Evolutionary conservation across 1,284 basidiomycete species (phyloP).

Genomic region (Sanghuangporus sanghuang): DNA sequence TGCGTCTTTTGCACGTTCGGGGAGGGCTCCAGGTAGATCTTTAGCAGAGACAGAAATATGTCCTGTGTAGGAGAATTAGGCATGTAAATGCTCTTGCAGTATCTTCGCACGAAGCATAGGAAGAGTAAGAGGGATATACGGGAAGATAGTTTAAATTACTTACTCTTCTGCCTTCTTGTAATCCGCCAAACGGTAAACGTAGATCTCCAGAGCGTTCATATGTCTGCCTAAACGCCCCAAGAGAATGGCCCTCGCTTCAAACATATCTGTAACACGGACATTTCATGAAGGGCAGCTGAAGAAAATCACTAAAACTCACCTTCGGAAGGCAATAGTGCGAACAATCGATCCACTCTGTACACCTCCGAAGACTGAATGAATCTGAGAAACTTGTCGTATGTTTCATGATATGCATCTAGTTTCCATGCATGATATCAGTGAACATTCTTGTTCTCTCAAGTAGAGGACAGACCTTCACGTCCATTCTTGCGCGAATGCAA

Average conservation of each 20-base stretch:
- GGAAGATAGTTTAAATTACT: slow-evolving; percentile 4
- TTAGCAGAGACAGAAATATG: slow-evolving; percentile 83
- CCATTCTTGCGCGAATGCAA: slow-evolving; percentile 46
- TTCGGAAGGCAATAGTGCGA: slow-evolving; percentile 70
- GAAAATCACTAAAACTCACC: slow-evolving; percentile 38
- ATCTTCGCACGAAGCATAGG: slow-evolving; percentile 40
- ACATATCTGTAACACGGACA: slow-evolving; percentile 50
- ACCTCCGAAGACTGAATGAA: slow-evolving; percentile 72
- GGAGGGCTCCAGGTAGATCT: slow-evolving; percentile 81
- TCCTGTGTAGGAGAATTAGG: slow-evolving; percentile 49
- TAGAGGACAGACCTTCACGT: slow-evolving; percentile 43
- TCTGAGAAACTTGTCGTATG: slow-evolving; percentile 66
- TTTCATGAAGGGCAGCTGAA: not conserved
- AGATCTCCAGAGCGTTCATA: slow-evolving; percentile 88
- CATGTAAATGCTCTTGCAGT: slow-evolving; percentile 79
- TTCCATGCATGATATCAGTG: not conserved
- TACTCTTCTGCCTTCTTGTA: slow-evolving; percentile 85
- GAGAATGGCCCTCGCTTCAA: slow-evolving; percentile 85
- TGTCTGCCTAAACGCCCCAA: slow-evolving; percentile 88
- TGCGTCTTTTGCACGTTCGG: slow-evolving; percentile 15
- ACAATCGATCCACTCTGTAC: slow-evolving; percentile 78
- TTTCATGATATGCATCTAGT: slow-evolving; percentile 38
- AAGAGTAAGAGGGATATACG: not conserved
- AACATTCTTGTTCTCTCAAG: not conserved
- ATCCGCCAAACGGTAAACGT: slow-evolving; percentile 83